phyloP scores from a whole-genome alignment of 2,329 filamentous ascomycete species.

The Kalmusia sp. region DNA sequence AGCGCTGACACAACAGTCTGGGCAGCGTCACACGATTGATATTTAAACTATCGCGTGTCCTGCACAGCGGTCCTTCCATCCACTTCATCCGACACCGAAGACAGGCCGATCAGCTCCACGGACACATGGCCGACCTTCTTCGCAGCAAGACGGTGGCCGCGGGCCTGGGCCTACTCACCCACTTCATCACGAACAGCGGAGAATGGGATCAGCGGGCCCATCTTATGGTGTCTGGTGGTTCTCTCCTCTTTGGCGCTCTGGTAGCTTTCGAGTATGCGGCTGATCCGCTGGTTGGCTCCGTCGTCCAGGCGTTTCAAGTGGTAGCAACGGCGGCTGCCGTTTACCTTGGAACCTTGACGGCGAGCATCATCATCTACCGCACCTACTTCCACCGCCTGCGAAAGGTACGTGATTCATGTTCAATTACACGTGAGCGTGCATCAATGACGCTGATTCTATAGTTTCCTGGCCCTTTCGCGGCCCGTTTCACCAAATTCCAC shows the following conservation, averaged over 20 bases:
- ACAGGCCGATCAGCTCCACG: not conserved
- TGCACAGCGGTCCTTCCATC: no score
- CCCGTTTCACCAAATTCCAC: slow-evolving; percentile 49
- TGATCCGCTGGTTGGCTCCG: slow-evolving; percentile 15
- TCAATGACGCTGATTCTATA: slow-evolving; percentile 11
- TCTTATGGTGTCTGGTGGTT: slow-evolving; percentile 21
- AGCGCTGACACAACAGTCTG: no score
- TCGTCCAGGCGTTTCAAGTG: slow-evolving; percentile 16
- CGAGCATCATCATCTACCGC: slow-evolving; percentile 50
- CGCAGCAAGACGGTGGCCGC: slow-evolving; percentile 28
- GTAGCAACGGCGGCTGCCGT: slow-evolving; percentile 19
- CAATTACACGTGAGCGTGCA: no score
- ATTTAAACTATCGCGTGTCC: no score
- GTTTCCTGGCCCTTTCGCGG: slow-evolving; percentile 49
- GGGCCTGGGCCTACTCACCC: slow-evolving; percentile 30
- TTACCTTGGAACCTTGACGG: slow-evolving; percentile 29
- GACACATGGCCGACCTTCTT: slow-evolving; percentile 18
- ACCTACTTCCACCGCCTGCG: slow-evolving; percentile 49
- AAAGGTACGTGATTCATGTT: slow-evolving; percentile 31
- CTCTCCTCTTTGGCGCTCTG: slow-evolving; percentile 22
- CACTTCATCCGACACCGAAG: no score
- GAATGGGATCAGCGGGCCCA: slow-evolving; percentile 33
- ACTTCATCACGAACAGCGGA: slow-evolving; percentile 27
- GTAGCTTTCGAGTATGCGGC: slow-evolving; percentile 24
- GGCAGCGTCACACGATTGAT: not conserved